Base-by-base conservation (phyloP, 169 alveolate genomes). In the Babesia ovata region DNA sequence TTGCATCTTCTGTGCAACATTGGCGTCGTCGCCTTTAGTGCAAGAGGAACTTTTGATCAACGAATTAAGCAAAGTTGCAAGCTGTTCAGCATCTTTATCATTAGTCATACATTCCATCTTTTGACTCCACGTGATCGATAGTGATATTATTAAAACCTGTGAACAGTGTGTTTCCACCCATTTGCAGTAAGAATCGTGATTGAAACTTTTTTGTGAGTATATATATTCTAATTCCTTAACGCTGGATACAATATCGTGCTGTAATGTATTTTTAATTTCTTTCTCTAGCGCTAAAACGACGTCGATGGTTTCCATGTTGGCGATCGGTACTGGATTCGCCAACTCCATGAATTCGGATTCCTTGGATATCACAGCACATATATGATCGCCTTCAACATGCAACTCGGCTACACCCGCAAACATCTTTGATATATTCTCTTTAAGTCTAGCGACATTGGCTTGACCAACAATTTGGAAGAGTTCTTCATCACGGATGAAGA, bases 401-500 rank as follows among this genome's bases (percentile, higher is more conserved):
- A 96, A 78, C 13, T 93, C 86, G 24, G 97, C 91, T 49, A 98
- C 95, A 29, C 99, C 99, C 8, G 99, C 99, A 79, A 97, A 98
- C 98, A 98, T 97, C 86, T 97, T 98, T 11, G 75, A 74, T 61
- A 74, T 53, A 48, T 61, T 24, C 0, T 19, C 14, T 39, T 49
- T 24, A 0, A 69, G 2, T 17, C 42, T 19, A 13, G 10, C 84
- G 4, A 62, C 22, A 84, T 95, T 92, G 86, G 95, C 95, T 84
- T 97, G 98, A 57, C 99, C 99, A 70, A 98, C 96, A 93, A 98
- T 96, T 84, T 97, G 99, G 53, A 98, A 85, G 62, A 98, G 85
- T 82, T 98, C 99, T 71, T 97, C 99, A 86, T 97, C 99, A 60
- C 99, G 99, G 14, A 98, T 97, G 88, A 98, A 98, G 85, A 97